A percentile compares a stretch with the other conserved stretches of the same genome.
Conservation (phyloP, 2,329 filamentous ascomycete genomes). For the Fusarium nygamai region DNA sequence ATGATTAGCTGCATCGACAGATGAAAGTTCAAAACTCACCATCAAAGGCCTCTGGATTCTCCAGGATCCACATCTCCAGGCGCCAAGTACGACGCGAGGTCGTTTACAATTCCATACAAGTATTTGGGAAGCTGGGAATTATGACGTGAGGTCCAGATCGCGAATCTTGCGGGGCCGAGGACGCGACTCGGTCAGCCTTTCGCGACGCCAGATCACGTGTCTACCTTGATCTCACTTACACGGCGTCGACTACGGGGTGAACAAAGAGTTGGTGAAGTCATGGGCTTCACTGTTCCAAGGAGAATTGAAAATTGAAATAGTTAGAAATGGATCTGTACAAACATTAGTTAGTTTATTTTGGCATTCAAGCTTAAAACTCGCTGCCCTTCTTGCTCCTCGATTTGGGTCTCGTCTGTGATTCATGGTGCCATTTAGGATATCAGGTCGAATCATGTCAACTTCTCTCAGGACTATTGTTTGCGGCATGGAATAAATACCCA, state of each 20-base stretch:
- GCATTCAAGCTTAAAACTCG: neutral
- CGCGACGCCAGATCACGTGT: constrained; percentile 43
- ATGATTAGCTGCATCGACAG: constrained; percentile 3
- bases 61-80: constrained; percentile 70
- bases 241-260: neutral
- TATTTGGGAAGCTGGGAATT: neutral
- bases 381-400: neutral
- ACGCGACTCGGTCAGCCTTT: constrained; percentile 26
- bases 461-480: neutral
- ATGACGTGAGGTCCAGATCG: constrained; percentile 43
- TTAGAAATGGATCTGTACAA: rapidly evolving
- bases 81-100: constrained; percentile 28
- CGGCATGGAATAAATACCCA: neutral
- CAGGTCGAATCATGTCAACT: neutral
- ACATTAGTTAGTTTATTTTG: rapidly evolving
- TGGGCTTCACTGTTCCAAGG: neutral
- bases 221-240: neutral
- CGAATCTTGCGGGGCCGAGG: constrained; percentile 34
- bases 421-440: neutral
- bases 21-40: constrained; percentile 43
- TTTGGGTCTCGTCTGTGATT: neutral
- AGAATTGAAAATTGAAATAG: neutral
- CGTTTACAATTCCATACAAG: constrained; percentile 29
- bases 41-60: constrained; percentile 65
- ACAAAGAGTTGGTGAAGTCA: neutral